Percentiles rank a stretch among this genome's conserved stretches.
These are phyloP conservation scores for Paecilomyces sp. DNA, from an alignment of 2,329 filamentous ascomycete species.

Conservation along the genomic window DNA sequence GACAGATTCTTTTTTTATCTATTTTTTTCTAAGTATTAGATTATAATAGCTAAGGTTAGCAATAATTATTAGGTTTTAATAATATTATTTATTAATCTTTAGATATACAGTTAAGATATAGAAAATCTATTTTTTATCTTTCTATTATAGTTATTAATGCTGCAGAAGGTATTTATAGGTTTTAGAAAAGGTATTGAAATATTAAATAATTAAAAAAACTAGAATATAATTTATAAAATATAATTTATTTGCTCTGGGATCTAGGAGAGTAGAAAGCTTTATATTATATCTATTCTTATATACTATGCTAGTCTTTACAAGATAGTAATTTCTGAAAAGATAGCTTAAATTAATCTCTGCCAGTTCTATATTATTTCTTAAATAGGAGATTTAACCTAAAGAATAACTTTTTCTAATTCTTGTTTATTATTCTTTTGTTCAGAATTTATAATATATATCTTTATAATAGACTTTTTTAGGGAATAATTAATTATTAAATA, in stretches of 20 bases:
- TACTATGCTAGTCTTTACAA: background rate
- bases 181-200: background rate
- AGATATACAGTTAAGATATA: no score
- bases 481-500: background rate
- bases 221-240: background rate
- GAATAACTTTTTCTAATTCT: background rate
- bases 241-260: background rate
- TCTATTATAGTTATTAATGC: background rate
- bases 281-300: no score
- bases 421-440: background rate
- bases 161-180: no score
- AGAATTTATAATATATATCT: no score
- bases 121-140: no score
- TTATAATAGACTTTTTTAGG: no score
- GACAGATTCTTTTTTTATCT: no score
- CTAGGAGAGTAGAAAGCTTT: background rate
- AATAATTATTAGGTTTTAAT: no score
- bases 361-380: background rate
- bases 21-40: no score
- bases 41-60: no score
- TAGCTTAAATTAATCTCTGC: background rate
- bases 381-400: background rate
- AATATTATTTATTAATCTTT: no score
- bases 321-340: background rate
- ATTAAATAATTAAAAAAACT: background rate